Percentiles rank a stretch among this genome's conserved stretches.
phyloP scores from a whole-genome alignment of 225 moss, liverwort and hornwort species.

The Asterella californica region DNA sequence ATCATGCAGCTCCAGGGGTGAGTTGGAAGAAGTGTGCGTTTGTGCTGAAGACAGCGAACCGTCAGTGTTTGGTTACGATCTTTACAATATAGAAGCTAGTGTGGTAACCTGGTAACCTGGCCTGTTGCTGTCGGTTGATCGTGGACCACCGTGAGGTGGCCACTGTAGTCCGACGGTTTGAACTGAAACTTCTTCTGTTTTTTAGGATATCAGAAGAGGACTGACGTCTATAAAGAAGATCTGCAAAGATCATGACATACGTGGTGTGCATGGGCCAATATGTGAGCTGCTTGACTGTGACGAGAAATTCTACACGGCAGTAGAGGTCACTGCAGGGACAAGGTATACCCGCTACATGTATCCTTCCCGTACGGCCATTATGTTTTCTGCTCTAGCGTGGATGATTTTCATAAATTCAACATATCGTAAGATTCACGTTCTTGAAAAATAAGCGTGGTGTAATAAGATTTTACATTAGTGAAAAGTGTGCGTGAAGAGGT shows the following conservation, averaged over 20 bases:
- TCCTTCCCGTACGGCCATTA: too few relatives aligned
- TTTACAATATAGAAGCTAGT: not conserved
- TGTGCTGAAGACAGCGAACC: not conserved
- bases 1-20: conserved; percentile 83
- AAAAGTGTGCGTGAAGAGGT: too few relatives aligned
- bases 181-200: not conserved
- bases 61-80: not conserved
- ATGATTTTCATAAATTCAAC: not conserved
- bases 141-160: not conserved
- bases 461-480: not conserved
- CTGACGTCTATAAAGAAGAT: conserved; percentile 67
- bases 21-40: conserved; percentile 20
- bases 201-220: conserved; percentile 80
- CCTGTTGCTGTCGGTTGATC: not conserved
- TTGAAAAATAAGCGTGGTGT: too few relatives aligned
- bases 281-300: conserved; percentile 90
- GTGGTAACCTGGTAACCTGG: not conserved
- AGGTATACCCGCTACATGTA: conserved; percentile 37
- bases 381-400: not conserved
- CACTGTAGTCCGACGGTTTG: not conserved
- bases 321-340: conserved; percentile 83
- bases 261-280: conserved; percentile 84
- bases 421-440: too few relatives aligned
- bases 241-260: conserved; percentile 62
- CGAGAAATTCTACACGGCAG: conserved; percentile 91